Conservation (phyloP, 129 eudicot genomes). For the Artemisia annua region DNA sequence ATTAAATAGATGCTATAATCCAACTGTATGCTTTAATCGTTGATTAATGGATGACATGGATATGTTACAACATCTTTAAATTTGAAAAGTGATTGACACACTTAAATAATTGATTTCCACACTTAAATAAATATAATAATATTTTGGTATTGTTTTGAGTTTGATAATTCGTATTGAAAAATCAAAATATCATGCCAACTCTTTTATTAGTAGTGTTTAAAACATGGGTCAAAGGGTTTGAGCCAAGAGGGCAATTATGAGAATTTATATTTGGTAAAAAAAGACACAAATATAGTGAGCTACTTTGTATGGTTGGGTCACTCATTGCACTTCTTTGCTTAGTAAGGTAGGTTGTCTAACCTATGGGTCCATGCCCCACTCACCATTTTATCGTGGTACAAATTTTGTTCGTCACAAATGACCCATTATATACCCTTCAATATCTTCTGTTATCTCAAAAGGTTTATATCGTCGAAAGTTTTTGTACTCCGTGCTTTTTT, state of each 20-base stretch:
- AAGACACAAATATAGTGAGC: neutral
- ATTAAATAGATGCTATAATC: neutral
- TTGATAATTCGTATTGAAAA: no score
- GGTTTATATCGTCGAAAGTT: no score
- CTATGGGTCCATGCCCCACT: neutral
- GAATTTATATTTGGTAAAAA: neutral
- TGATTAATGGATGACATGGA: no score
- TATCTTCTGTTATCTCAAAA: no score
- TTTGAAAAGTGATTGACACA: no score
- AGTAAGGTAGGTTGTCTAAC: conserved; percentile 21
- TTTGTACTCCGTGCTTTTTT: no score
- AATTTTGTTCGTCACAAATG: neutral
- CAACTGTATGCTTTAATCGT: no score
- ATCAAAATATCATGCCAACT: neutral
- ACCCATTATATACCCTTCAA: neutral
- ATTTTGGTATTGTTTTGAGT: no score
- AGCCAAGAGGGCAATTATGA: neutral
- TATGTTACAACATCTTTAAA: no score
- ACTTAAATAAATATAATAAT: no score
- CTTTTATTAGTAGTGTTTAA: neutral
- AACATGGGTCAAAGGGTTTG: neutral
- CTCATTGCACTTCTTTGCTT: conserved; percentile 22
- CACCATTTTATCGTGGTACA: neutral
- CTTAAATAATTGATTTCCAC: no score
- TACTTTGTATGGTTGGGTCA: conserved; percentile 16